Evolutionary conservation across 1,284 basidiomycete genomes (phyloP), one percentile per base, ranked within the genome.

Genomic region (Fomes fomentarius): DNA sequence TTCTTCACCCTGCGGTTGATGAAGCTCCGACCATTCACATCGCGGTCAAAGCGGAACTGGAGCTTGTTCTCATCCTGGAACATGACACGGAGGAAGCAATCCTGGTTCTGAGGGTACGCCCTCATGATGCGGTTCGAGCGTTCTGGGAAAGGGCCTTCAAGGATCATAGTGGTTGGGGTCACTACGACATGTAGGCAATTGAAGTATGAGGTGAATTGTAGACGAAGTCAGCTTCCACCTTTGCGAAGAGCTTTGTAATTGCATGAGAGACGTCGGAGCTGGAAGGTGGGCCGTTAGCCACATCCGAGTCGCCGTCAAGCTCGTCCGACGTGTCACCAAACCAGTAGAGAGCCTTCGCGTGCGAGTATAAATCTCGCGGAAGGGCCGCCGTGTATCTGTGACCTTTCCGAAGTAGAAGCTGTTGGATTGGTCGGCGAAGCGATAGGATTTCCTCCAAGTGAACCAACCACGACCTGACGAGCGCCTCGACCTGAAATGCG

Each of bases 111-210:
- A 1, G 70, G 65, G 58, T 81, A 84, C n/a, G 63, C 65, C 17
- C 83, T 76, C 48, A 87, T 77, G 24, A 90, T 79, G 11, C 86
- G 73, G 61, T 90, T 91, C 0, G 84, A 84, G 22, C 82, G 80
- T 59, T 89, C 86, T 1, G 76, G 77, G 56, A 78, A 79, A 2
- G 87, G 87, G 0, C 89, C 89, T 38, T 81, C 78, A 24, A 88
- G 71, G 40, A 69, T 63, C 57, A 83, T 76, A 0, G 76, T 74
- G 0, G 86, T 87, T 0, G 87, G 87, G 0, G 86, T 85, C 39
- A 88, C 69, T 4, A 69, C 75, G 44, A 82, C 77, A 60, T 84
- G 84, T 30, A 80, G 70, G 42, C 82, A 78, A 19, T 81, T 69
- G 66, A 84, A 87, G 17, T n/a, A n/a, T n/a, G n/a, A n/a, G 78